Evolutionary conservation across 768 basidiomycete species (phyloP).

Genomic region (Leucocoprinus sp.): DNA sequence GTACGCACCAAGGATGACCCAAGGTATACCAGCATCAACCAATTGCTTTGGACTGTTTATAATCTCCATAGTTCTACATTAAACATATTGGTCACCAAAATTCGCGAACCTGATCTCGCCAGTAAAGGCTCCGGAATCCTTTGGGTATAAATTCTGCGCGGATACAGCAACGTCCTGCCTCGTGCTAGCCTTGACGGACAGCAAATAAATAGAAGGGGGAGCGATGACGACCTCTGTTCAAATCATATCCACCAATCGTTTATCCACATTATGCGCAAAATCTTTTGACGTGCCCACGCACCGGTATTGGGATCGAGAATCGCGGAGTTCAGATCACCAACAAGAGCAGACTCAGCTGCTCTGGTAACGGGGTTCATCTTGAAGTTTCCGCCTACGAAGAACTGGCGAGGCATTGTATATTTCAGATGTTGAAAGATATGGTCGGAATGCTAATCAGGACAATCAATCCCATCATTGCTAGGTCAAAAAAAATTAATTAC

Average conservation of each 20-base stretch:
- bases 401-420: constrained; percentile 41
- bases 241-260: background rate
- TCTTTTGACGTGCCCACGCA: constrained; percentile 22
- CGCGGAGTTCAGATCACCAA: constrained; percentile 69
- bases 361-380: constrained; percentile 86
- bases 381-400: constrained; percentile 98
- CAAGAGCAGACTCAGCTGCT: constrained; percentile 55
- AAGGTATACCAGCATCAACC: constrained; percentile 77
- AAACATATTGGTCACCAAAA: background rate
- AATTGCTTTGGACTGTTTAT: constrained; percentile 69
- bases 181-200: constrained; percentile 56
- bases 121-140: constrained; percentile 85
- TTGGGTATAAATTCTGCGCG: constrained; percentile 88
- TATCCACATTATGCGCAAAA: background rate
- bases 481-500: too few relatives aligned
- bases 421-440: background rate
- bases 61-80: background rate
- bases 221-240: constrained; percentile 84
- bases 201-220: constrained; percentile 82
- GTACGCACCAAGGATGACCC: constrained; percentile 77
- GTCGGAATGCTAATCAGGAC: too few relatives aligned
- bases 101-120: constrained; percentile 82
- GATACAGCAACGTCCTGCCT: constrained; percentile 68
- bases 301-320: constrained; percentile 71
- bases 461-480: too few relatives aligned